Evolutionary conservation across 2,329 filamentous ascomycete genomes (phyloP).

Genomic region (Penicillium sp.): DNA sequence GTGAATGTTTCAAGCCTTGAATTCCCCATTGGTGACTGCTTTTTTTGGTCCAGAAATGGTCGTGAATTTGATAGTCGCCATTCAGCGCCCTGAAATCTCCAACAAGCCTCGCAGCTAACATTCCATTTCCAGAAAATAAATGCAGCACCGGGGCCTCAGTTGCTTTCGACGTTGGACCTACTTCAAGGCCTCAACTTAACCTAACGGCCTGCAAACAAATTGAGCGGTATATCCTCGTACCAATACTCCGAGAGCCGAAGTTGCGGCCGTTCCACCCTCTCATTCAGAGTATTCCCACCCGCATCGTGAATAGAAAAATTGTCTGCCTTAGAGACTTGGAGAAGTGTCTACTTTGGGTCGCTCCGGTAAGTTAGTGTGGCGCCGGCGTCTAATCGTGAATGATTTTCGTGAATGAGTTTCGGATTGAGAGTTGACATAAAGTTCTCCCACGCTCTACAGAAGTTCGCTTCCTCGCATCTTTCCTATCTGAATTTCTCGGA

Average conservation of each 20-base stretch:
- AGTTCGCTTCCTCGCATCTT: constrained; percentile 63
- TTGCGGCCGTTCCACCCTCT: constrained; percentile 79
- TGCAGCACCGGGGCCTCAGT: no score
- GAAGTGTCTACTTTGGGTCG: constrained; percentile 85
- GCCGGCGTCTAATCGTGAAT: not conserved
- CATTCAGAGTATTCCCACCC: constrained; percentile 71
- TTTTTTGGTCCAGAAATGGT: no score
- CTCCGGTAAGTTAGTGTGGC: constrained; percentile 77
- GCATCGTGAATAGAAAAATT: constrained; percentile 80
- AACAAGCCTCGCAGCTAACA: no score
- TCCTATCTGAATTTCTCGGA: constrained; percentile 87
- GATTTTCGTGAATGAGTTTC: not conserved
- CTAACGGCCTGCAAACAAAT: constrained; percentile 72
- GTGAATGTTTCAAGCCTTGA: constrained; percentile 24
- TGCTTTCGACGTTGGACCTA: constrained; percentile 46
- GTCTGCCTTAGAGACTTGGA: constrained; percentile 89
- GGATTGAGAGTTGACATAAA: not conserved
- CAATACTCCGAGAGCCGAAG: constrained; percentile 68
- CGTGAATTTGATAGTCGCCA: no score
- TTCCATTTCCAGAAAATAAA: no score
- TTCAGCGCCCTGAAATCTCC: no score
- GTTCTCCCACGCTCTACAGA: constrained; percentile 59
- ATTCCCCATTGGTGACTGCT: constrained; percentile 61
- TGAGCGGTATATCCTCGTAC: constrained; percentile 72
- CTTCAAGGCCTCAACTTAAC: constrained; percentile 62